Evolutionary conservation across 768 basidiomycete genomes (phyloP), one percentile per base, ranked within the genome.

Genomic region (Suillus variegatus): DNA sequence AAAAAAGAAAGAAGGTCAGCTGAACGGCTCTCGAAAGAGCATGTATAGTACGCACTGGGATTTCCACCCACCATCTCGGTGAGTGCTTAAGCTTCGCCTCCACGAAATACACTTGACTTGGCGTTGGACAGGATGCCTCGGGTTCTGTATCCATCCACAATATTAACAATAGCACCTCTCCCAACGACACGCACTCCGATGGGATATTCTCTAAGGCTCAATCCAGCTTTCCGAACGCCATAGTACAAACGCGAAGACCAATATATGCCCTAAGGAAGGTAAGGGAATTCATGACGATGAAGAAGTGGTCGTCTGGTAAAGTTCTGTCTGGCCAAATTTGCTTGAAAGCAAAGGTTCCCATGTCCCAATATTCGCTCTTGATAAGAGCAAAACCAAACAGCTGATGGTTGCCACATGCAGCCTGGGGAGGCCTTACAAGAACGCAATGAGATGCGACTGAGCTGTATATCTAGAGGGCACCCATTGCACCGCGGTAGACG

Each of bases 31-130:
- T 46, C 18, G 4, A 18, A 52, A 14, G 14, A 25, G 9, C 2
- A 56, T 56, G 12, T 12, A 22, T 56, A n/a, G n/a, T n/a, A 36
- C n/a, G 6, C 12, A 36, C 35, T 14, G 8, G 16, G 32, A 14
- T 0, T 10, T 55, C 49, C 6, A 63, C 49, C 32, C 62, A 55
- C 62, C 62, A 55, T 40, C 62, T 32, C 4, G 63, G 43, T 51
- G 62, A 22, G 46, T 20, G 62, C 47, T 32, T 5, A 18, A 63
- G 52, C 28, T 62, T 63, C 13, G 13, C 3, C 36, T 41, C 28
- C 36, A 63, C 9, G 16, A 4, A 8, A 32, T 22, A n/a, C 32
- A 38, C 52, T 28, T 63, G 62, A 28, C 46, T 35, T 36, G 0
- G 49, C 14, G 49, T 38, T 18, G 49, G 62, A 52, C 49, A 63